A percentile compares a stretch with the other conserved stretches of the same genome.
Conservation (phyloP, 2,329 filamentous ascomycete genomes). For the Aspergillus glaucus region DNA sequence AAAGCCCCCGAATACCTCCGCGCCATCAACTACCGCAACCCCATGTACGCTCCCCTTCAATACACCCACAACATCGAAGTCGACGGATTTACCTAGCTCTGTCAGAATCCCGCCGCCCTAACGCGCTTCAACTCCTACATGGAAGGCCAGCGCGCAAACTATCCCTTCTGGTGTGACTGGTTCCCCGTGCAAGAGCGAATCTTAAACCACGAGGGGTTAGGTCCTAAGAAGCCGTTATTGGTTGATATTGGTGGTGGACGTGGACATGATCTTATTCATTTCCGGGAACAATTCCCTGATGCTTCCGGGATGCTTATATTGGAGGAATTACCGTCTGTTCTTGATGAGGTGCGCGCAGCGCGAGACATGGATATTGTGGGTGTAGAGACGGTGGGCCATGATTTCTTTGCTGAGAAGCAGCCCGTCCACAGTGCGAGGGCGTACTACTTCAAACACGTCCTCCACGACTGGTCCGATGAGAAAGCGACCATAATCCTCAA, state of each 20-base stretch:
- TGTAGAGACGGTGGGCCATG: slow-evolving; percentile 9
- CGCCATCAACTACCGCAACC: slow-evolving; percentile 10
- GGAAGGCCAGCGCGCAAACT: slow-evolving; percentile 15
- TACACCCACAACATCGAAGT: slow-evolving; percentile 7
- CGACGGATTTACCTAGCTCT: slow-evolving; percentile 14
- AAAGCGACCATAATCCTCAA: slow-evolving; percentile 16
- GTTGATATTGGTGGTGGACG: slow-evolving; percentile 41
- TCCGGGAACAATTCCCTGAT: slow-evolving; percentile 28
- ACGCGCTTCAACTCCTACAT: slow-evolving; percentile 19
- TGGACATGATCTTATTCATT: slow-evolving; percentile 34
- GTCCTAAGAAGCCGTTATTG: slow-evolving; percentile 11
- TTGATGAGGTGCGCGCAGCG: slow-evolving; percentile 16
- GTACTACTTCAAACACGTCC: slow-evolving; percentile 26
- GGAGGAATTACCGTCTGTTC: slow-evolving; percentile 41
- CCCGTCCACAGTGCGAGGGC: slow-evolving; percentile 17
- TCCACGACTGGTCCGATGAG: slow-evolving; percentile 29
- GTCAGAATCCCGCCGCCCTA: slow-evolving; percentile 12
- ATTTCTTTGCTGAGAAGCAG: slow-evolving; percentile 12
- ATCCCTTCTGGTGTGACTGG: slow-evolving; percentile 17
- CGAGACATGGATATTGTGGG: slow-evolving; percentile 3
- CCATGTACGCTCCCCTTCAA: slow-evolving; percentile 7
- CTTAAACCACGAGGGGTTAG: slow-evolving; percentile 6
- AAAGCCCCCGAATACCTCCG: slow-evolving; percentile 16
- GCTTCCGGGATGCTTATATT: slow-evolving; percentile 39
- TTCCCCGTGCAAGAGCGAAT: slow-evolving; percentile 15